Evolutionary conservation across 23 red algal species (phyloP).

Genomic region (Pyropia yezoensis): DNA sequence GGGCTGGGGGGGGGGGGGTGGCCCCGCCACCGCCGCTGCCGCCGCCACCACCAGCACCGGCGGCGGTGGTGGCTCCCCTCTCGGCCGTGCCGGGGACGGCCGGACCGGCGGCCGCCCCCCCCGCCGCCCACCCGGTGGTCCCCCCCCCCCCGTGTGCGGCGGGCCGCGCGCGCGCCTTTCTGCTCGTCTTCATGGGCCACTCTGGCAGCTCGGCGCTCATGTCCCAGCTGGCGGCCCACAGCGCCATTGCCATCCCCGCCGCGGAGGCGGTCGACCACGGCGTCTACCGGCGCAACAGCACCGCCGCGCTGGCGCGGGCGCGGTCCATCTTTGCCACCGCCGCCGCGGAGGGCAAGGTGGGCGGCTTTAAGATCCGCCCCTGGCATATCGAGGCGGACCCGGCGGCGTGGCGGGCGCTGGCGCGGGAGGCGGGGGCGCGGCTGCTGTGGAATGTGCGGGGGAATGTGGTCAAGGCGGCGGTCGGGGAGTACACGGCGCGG

Average conservation of each 20-base stretch:
- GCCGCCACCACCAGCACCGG: no score
- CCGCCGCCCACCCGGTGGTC: no score
- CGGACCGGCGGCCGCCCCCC: no score
- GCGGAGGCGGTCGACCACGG: background rate
- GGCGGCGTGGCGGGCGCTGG: constrained; percentile 2
- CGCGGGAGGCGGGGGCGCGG: constrained; percentile 5
- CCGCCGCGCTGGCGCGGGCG: background rate
- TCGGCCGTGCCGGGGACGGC: no score
- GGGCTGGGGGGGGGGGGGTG: no score
- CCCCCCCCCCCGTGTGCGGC: no score
- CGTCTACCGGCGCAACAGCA: background rate
- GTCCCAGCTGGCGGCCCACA: constrained; percentile 31
- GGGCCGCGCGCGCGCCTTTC: constrained; percentile 1
- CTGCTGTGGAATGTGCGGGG: constrained; percentile 51
- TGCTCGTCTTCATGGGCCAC: constrained; percentile 55
- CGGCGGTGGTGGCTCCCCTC: no score
- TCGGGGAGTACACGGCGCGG: constrained; percentile 27
- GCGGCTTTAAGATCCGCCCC: constrained; percentile 58
- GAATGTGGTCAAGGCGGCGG: constrained; percentile 44
- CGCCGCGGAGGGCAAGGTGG: constrained; percentile 4
- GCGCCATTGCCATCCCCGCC: no score
- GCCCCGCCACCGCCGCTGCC: no score
- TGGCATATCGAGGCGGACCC: constrained; percentile 7
- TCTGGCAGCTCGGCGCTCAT: constrained; percentile 46
- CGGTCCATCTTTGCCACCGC: constrained; percentile 9